These are phyloP conservation scores for Moesziomyces aphidis DNA, from an alignment of 1,284 basidiomycete genomes.

Conservation along the genomic window DNA sequence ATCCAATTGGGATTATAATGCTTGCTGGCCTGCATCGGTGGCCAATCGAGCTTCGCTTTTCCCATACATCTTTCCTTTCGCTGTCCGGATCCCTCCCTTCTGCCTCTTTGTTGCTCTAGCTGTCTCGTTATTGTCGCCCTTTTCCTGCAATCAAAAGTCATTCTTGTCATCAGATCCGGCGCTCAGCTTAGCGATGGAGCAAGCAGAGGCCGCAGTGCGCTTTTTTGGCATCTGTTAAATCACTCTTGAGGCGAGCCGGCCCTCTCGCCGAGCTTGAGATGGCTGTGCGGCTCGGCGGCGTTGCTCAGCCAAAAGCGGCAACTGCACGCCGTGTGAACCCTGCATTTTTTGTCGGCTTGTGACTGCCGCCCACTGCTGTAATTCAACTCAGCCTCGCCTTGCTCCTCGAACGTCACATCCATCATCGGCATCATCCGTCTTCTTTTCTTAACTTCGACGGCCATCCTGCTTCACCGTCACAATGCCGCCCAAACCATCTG, in stretches of 20 bases:
- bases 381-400: not conserved
- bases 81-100: not conserved
- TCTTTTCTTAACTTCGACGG: not conserved
- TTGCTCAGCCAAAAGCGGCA: not conserved
- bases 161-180: too few species aligned
- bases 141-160: not conserved
- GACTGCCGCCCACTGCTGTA: not conserved
- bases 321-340: not conserved
- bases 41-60: slow-evolving; percentile 52
- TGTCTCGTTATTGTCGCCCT: too few species aligned
- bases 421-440: not conserved
- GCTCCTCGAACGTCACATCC: not conserved
- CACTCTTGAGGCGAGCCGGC: too few species aligned
- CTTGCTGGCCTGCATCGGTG: slow-evolving; percentile 37
- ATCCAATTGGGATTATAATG: slow-evolving; percentile 50
- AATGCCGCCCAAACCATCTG: slow-evolving; percentile 3
- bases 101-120: not conserved
- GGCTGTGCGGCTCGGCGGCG: too few species aligned
- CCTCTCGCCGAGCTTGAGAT: too few species aligned
- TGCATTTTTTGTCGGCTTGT: not conserved
- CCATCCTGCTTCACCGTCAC: not conserved
- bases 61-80: slow-evolving; percentile 28
- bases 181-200: too few species aligned
- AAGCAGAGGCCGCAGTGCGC: not conserved
- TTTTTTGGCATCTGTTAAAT: not conserved